phyloP scores from a whole-genome alignment of 371 early-diverging fungal genomes.

The Mucor sp. region DNA sequence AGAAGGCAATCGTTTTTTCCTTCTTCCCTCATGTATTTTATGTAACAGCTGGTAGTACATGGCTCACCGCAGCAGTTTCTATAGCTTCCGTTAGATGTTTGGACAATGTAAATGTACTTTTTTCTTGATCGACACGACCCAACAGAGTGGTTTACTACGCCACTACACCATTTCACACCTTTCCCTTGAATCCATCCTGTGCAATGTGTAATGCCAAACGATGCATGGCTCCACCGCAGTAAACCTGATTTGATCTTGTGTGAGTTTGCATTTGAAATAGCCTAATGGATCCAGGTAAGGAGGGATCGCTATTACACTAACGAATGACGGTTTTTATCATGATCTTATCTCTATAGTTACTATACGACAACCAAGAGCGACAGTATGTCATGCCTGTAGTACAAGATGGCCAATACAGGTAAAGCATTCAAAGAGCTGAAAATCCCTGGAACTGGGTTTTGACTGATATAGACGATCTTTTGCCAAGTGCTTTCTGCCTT shows the following conservation, averaged over 20 bases:
- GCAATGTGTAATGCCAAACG: background rate
- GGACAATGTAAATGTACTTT: background rate
- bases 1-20: background rate
- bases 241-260: background rate
- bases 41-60: background rate
- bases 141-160: background rate
- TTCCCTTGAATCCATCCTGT: background rate
- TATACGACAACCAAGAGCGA: background rate
- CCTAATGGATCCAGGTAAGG: background rate
- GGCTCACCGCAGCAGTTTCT: background rate
- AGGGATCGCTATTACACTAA: background rate
- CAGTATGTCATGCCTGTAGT: background rate
- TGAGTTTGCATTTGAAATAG: background rate
- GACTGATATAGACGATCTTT: background rate
- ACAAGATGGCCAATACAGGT: background rate
- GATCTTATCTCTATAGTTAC: background rate
- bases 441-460: background rate
- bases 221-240: background rate
- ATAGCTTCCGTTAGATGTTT: background rate
- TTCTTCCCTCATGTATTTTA: background rate
- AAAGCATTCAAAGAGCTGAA: background rate
- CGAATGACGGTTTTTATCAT: background rate
- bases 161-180: background rate
- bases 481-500: background rate
- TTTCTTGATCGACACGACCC: background rate